These are phyloP conservation scores for Theileria annulata DNA, from an alignment of 169 alveolate genomes.

Conservation along the genomic window DNA sequence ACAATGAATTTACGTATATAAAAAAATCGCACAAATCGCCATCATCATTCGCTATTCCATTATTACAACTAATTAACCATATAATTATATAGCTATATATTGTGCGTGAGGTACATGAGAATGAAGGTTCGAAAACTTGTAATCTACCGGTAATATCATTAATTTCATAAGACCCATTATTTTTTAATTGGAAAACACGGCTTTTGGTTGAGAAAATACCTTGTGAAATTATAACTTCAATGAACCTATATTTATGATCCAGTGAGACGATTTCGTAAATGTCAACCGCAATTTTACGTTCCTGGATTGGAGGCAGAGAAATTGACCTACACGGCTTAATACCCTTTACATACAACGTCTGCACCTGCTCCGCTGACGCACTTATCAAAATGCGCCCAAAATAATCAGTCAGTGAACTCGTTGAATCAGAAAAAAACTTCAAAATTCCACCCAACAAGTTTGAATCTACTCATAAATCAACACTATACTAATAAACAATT, in stretches of 20 bases:
- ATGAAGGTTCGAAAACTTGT: constrained; percentile 70
- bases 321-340: constrained; percentile 52
- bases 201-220: constrained; percentile 71
- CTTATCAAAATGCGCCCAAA: constrained; percentile 61
- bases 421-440: constrained; percentile 61
- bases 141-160: constrained; percentile 80
- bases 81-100: no score
- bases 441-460: neutral
- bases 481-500: neutral
- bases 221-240: constrained; percentile 58
- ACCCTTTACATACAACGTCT: constrained; percentile 49
- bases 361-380: constrained; percentile 67
- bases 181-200: constrained; percentile 4
- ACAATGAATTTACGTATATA: constrained; percentile 45
- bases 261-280: constrained; percentile 71
- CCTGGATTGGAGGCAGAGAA: constrained; percentile 68
- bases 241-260: constrained; percentile 31
- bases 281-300: constrained; percentile 70
- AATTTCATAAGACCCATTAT: constrained; percentile 68
- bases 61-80: neutral
- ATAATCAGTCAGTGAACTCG: constrained; percentile 56
- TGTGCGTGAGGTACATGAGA: constrained; percentile 72
- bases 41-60: constrained; percentile 48
- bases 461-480: neutral
- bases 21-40: constrained; percentile 76